These are phyloP conservation scores for Tritrichomonas foetus DNA, from an alignment of 208 protist species.

Conservation along the genomic window DNA sequence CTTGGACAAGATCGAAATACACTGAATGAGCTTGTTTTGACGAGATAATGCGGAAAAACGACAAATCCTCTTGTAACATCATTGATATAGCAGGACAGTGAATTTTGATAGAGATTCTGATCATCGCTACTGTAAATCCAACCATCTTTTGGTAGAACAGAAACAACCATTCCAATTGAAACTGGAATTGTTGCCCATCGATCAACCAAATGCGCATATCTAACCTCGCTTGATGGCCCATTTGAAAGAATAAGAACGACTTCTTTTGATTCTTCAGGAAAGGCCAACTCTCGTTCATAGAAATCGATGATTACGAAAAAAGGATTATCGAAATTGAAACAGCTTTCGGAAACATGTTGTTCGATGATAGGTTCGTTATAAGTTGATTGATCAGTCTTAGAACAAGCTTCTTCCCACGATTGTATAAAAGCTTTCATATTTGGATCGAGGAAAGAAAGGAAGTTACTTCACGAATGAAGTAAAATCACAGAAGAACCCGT, in stretches of 20 bases:
- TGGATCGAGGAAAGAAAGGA: no score
- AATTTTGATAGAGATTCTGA: neutral
- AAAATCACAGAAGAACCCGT: no score
- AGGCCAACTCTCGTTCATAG: no score
- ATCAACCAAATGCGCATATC: neutral
- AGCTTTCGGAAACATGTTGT: no score
- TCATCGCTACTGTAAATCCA: neutral
- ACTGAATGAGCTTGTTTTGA: neutral
- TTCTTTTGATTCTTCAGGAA: neutral
- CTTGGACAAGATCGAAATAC: neutral
- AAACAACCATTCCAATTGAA: neutral
- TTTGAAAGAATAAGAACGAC: neutral
- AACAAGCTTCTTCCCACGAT: no score
- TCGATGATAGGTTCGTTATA: no score
- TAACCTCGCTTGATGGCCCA: neutral
- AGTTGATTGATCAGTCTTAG: no score
- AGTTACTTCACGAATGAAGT: no score
- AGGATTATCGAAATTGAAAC: no score
- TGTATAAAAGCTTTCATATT: no score
- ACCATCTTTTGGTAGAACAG: neutral
- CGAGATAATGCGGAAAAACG: neutral
- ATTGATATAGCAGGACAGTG: neutral
- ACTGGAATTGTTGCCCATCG: neutral
- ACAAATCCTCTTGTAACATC: neutral
- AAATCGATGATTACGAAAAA: no score